phyloP scores from a whole-genome alignment of 2,329 filamentous ascomycete species.

The Myriosclerotinia curreyana region DNA sequence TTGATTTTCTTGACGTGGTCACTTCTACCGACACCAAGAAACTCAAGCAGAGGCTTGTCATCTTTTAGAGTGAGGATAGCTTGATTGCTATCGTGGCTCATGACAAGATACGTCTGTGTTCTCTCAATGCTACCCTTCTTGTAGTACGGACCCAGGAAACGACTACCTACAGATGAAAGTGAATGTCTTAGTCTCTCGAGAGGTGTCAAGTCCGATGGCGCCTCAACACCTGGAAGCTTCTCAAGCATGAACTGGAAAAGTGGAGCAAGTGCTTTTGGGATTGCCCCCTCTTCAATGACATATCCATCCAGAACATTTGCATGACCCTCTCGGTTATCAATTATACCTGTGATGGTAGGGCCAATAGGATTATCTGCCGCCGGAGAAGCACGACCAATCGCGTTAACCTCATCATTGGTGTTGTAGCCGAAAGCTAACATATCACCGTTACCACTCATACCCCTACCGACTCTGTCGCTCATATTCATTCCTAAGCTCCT shows the following conservation, averaged over 20 bases:
- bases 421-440: constrained; percentile 65
- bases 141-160: constrained; percentile 58
- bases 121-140: constrained; percentile 54
- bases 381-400: constrained; percentile 51
- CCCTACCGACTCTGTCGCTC: constrained; percentile 55
- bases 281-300: constrained; percentile 61
- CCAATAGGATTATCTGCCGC: constrained; percentile 53
- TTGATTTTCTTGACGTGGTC: constrained; percentile 55
- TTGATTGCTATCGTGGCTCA: constrained; percentile 48
- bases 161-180: constrained; percentile 50
- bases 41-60: constrained; percentile 58
- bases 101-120: constrained; percentile 61
- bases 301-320: constrained; percentile 58
- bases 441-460: constrained; percentile 66
- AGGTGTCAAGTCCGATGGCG: constrained; percentile 42
- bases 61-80: constrained; percentile 56
- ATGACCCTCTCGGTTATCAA: constrained; percentile 54
- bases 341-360: constrained; percentile 60
- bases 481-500: constrained; percentile 56
- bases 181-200: constrained; percentile 46
- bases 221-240: constrained; percentile 48
- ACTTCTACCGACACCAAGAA: constrained; percentile 56
- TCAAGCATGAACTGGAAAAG: constrained; percentile 58
- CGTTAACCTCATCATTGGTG: constrained; percentile 54
- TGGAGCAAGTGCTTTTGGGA: constrained; percentile 55